A percentile compares a stretch with the other conserved stretches of the same genome.
These are phyloP conservation scores for Creolimax fragrantissima DNA, from an alignment of 78 protist species.

Conservation along the genomic window DNA sequence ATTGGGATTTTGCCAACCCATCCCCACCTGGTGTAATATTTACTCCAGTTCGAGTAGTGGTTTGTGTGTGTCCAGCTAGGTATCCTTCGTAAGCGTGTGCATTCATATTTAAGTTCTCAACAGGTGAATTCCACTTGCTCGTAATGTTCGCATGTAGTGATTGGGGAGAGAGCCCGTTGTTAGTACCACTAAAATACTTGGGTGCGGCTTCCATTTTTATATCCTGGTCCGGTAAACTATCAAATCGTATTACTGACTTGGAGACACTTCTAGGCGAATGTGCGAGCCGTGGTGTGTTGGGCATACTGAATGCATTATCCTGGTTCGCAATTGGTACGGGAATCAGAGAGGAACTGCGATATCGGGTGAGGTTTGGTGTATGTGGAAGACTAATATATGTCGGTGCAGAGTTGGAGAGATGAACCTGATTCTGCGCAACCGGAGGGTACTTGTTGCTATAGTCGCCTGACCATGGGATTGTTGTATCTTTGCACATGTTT, in stretches of 20 bases:
- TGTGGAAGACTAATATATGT: too few relatives aligned
- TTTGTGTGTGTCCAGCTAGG: neutral
- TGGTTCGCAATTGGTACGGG: neutral
- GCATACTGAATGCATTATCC: neutral
- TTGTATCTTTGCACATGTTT: neutral
- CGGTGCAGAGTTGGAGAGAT: too few relatives aligned
- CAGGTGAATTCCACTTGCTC: too few relatives aligned
- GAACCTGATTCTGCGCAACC: neutral
- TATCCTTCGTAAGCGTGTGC: neutral
- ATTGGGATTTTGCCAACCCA: neutral
- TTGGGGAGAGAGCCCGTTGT: neutral
- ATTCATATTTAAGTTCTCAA: neutral
- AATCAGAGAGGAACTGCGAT: neutral
- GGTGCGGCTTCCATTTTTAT: neutral
- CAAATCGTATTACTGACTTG: neutral
- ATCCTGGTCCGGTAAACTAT: neutral
- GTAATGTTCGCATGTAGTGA: neutral
- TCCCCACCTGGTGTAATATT: neutral
- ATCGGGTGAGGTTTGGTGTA: neutral
- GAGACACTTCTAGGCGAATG: neutral
- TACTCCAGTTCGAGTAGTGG: neutral
- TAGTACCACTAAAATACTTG: too few relatives aligned
- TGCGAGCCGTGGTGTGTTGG: neutral
- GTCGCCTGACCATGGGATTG: neutral
- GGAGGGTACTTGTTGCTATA: neutral